Evolutionary conservation across 106 monocot genomes (phyloP), one percentile per base, ranked within the genome.

Genomic region (Allium cepa): DNA sequence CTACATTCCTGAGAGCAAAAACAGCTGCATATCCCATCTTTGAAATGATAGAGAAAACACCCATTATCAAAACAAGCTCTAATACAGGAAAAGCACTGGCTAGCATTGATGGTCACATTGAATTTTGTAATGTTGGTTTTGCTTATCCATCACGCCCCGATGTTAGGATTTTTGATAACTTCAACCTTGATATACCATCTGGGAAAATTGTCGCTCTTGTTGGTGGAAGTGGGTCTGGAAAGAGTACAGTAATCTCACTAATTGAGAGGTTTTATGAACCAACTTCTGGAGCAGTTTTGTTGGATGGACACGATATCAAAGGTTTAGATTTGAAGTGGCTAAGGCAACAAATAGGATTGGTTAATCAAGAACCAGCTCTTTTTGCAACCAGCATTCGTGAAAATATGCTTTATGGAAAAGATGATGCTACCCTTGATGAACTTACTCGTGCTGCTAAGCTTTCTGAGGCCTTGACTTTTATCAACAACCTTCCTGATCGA

Each of bases 181-280:
- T 99, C 48, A 77, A 77, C 22, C 69, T 99, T 8, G 83, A 93
- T 66, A 87, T 99, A 22, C 93, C 87, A 6, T 76, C 93, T 0
- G 99, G 93, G 17, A 93, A 90, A 72, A 78, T 93, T 51, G 83
- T 90, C 13, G 99, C 99, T 0, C 87, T 99, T 36, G 93, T 99
- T 12, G 99, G 99, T 12, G 99, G 93, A 3, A 93, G 93, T 50
- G 99, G 99, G 49, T 93, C 99, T 0, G 99, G 99, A 10, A 99
- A 99, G 83, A 99, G 99, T 77, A 90, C 99, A 0, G 81, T 93
- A 3, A 89, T 99, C 64, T 90, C 99, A 3, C 85, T 99, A 26
- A 90, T 99, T 49, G 99, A 99, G 82, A 70, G 99, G 56, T 99
- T 99, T 69, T 99, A 99, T 57, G 93, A 99, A 67, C 99, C 90